phyloP scores from a whole-genome alignment of 2,329 filamentous ascomycete genomes.

The Hypoxylon sp. region DNA sequence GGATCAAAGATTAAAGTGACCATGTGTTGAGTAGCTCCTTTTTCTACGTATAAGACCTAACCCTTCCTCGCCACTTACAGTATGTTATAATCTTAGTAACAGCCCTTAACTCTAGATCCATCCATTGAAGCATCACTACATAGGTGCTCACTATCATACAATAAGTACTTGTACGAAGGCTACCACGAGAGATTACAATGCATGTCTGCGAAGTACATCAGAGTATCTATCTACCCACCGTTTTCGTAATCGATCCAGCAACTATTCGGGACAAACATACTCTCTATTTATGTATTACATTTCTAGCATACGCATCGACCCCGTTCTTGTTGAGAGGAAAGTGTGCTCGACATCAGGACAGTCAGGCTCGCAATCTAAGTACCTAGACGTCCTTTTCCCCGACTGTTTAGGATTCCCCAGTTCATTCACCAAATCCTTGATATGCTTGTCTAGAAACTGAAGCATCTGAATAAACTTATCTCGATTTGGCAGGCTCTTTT shows the following conservation, averaged over 20 bases:
- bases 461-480: background rate
- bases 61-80: background rate
- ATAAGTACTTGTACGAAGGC: too few species aligned
- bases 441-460: background rate
- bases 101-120: background rate
- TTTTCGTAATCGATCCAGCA: background rate
- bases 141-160: too few species aligned
- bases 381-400: background rate
- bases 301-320: background rate
- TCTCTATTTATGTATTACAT: background rate
- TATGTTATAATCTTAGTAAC: background rate
- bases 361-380: background rate
- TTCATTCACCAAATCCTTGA: too few species aligned
- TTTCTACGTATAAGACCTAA: background rate
- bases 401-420: too few species aligned
- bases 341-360: constrained; percentile 12
- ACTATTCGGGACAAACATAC: background rate
- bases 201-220: background rate
- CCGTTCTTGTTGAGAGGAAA: background rate
- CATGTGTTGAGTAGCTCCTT: background rate
- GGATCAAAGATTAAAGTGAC: background rate
- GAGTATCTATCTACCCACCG: background rate
- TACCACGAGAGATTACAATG: too few species aligned
- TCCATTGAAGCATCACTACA: background rate
- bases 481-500: background rate